Base-by-base conservation (phyloP, 2,329 filamentous ascomycete genomes). In the Trichoderma citrinoviride region DNA sequence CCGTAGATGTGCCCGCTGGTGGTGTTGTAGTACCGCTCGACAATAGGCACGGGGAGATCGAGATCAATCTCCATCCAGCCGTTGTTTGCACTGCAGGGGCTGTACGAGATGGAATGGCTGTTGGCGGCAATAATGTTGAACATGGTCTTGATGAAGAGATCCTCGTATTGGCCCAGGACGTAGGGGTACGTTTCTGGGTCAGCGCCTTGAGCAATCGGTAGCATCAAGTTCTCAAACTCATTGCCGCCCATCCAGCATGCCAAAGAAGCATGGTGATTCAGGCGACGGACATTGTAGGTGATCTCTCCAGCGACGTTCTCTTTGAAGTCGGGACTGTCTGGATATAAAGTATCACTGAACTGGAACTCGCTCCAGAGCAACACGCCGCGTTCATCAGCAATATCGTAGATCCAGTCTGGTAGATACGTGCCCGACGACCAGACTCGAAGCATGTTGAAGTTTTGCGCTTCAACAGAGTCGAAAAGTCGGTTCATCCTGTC, bases 391-490 rank as follows among this genome's bases (percentile, higher is more conserved):
- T 87, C 83, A 71, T 89, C 86, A 1, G 85, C 86, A 10, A 87
- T 75, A 64, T 88, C 85, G 69, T 85, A 88, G 66, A 88, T 83
- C 67, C 85, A 87, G 67, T 88, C 85, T 0, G 84, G 85, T 1
- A 81, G 78, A 67, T 88, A 89, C 1, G 83, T 81, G 2, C 86
- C 85, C 21, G 81, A 84, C 14, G 85, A 80, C 86, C 86, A 88
- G 2, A 88, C 82, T 6, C 86, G 80, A 3, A 88, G 78, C 85
- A 88, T 87, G 69, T 88, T 88, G 71, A 88, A 86, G 66, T 88
- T 86, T 10, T 67, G 66, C 2, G 83, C 85, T 25, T 79, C 79
- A 1, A 85, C 77, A 3, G 83, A 82, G 0, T 83, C 80, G 63
- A 69, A 69, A 12, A 85, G 77, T 61, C 80, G 77, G 6, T 75